Conservation (phyloP, 179 eudicot species). For the Patellifolia procumbens region DNA sequence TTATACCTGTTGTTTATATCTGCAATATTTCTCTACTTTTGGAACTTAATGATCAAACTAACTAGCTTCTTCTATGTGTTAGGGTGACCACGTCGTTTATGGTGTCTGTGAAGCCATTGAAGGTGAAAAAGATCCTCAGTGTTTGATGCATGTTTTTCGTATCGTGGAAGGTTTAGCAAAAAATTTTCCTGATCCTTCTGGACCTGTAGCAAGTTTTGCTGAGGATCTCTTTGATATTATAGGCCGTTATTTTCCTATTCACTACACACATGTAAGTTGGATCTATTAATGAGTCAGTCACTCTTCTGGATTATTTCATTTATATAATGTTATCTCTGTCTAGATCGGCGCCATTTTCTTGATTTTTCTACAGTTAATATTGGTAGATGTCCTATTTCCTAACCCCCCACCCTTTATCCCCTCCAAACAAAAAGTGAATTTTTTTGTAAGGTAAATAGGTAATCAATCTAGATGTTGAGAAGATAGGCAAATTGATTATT, state of each 20-base stretch:
- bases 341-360: not conserved
- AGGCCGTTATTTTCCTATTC: slow-evolving; percentile 88
- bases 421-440: not conserved
- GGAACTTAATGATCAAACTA: slow-evolving; percentile 1
- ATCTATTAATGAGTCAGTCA: not conserved
- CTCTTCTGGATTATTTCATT: not conserved
- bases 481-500: not conserved
- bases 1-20: not conserved
- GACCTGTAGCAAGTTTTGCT: slow-evolving; percentile 68
- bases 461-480: not conserved
- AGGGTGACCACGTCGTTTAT: slow-evolving; percentile 75
- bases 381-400: not conserved
- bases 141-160: slow-evolving; percentile 67
- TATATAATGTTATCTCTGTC: not conserved
- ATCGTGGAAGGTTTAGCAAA: slow-evolving; percentile 63
- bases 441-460: not conserved
- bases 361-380: not conserved
- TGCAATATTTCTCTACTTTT: slow-evolving; percentile 5
- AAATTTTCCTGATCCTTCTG: slow-evolving; percentile 57
- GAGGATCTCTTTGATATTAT: slow-evolving; percentile 78
- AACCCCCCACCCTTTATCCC: not conserved
- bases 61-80: slow-evolving; percentile 21
- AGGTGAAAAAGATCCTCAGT: slow-evolving; percentile 90
- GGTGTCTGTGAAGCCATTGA: slow-evolving; percentile 88
- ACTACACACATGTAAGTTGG: slow-evolving; percentile 84